These are phyloP conservation scores for Cucumis hystrix DNA, from an alignment of 306 rosid genomes.

Conservation along the genomic window DNA sequence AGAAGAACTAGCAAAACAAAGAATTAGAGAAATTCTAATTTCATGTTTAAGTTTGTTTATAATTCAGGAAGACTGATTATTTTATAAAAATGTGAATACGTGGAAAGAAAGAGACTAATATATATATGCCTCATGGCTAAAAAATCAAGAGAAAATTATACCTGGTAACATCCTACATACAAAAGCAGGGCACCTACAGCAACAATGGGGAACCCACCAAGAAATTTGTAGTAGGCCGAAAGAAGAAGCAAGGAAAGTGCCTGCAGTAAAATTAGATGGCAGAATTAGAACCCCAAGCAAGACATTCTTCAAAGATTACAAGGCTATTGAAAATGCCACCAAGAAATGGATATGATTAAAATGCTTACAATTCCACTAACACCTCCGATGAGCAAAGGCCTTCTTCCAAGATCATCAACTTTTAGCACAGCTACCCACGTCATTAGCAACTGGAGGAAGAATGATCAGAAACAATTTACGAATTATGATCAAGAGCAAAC, in stretches of 20 bases:
- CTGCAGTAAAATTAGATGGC: constrained; percentile 24
- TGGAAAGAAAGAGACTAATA: neutral
- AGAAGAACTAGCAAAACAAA: neutral
- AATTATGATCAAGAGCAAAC: neutral
- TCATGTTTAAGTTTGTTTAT: neutral
- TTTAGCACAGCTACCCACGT: constrained; percentile 77
- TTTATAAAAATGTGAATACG: neutral
- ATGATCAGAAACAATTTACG: constrained; percentile 7
- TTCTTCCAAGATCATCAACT: constrained; percentile 94
- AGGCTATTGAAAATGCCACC: neutral
- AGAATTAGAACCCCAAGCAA: constrained; percentile 10
- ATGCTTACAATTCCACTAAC: constrained; percentile 83
- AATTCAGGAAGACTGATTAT: neutral
- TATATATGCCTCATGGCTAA: neutral
- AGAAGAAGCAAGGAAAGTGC: constrained; percentile 70
- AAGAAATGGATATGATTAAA: constrained; percentile 5
- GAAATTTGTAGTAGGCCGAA: constrained; percentile 79
- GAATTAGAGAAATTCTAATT: neutral
- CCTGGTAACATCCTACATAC: constrained; percentile 97
- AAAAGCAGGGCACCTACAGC: constrained; percentile 91
- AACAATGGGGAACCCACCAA: constrained; percentile 65
- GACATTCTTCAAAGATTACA: neutral
- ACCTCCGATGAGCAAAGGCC: constrained; percentile 76
- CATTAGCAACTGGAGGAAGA: constrained; percentile 61
- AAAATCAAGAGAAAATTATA: constrained; percentile 12